Evolutionary conservation across 306 rosid genomes (phyloP).

Genomic region (apple (Malus domestica)): DNA sequence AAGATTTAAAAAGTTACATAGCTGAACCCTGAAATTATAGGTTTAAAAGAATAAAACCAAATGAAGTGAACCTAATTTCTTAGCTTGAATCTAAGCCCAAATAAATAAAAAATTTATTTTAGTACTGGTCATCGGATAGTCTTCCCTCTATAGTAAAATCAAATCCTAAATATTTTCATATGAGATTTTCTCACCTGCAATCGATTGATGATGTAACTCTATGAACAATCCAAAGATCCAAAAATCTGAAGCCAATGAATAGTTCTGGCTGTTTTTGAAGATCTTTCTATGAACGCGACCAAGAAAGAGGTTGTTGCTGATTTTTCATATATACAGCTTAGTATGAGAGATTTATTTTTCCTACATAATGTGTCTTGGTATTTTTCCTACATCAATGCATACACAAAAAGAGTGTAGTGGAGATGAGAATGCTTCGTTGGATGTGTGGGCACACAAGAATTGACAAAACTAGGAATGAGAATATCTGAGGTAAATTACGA

Average conservation of each 20-base stretch:
- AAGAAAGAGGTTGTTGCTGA: background rate
- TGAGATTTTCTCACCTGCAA: background rate
- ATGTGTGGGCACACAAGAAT: too few species aligned
- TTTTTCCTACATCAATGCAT: background rate
- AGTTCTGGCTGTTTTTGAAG: background rate
- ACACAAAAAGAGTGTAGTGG: too few species aligned
- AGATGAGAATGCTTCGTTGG: too few species aligned
- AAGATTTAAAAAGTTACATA: background rate
- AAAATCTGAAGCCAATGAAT: too few species aligned
- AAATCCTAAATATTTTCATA: background rate
- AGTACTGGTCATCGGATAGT: background rate
- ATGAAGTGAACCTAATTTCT: background rate
- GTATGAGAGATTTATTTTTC: background rate
- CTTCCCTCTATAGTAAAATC: background rate
- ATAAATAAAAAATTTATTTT: too few species aligned
- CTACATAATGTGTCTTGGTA: background rate
- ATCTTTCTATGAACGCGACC: background rate
- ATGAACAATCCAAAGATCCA: too few species aligned
- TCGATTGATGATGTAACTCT: too few species aligned
- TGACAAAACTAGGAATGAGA: too few species aligned
- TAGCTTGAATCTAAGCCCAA: too few species aligned
- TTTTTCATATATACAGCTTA: background rate
- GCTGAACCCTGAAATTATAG: background rate
- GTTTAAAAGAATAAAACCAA: background rate
- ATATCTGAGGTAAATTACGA: too few species aligned